Evolutionary conservation across 345 rosid genomes (phyloP), one percentile per base, ranked within the genome.

Genomic region (Rubroshorea leprosula): DNA sequence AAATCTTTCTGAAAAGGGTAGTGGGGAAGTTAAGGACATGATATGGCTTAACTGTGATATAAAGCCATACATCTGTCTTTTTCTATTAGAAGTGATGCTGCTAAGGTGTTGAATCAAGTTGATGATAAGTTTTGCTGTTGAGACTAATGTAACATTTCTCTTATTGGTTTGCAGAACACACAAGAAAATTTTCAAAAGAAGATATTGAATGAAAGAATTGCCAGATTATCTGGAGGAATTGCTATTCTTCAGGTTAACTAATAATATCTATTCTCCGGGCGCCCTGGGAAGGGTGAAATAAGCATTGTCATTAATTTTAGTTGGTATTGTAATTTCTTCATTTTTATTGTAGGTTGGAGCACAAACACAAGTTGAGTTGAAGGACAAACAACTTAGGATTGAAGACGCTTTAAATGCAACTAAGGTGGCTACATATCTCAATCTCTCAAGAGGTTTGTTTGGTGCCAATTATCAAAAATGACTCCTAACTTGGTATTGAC

Each of bases 331-430:
- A 23, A 45, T 39, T 56, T 52, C 60, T 54, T 58, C 49, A 47
- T 29, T 59, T 61, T 55, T 68, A 68, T 23, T 17, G 64, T 51
- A 91, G 96, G 96, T 86, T 18, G 98, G 98, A 69, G 98, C 95
- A 61, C 96, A 83, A 55, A 92, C 96, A 5, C 84, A 78, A 64
- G 84, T 92, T 58, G 96, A 92, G 74, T 68, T 86, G 78, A 92
- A 86, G 75, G 98, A 92, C 67, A 92, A 88, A 64, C 90, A 83
- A 72, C 83, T 88, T 48, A 81, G 83, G 55, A 73, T 82, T 47
- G 98, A 88, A 77, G 98, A 88, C 79, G 96, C 98, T 66, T 61
- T 88, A 67, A 91, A 91, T 70, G 95, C 98, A 54, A 92, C 98
- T 5, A 92, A 92, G 95, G 96, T 88, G 57, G 23, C 47, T 35